These are phyloP conservation scores for Jamesozyma piceae DNA, from an alignment of 805 yeast species.

Conservation along the genomic window DNA sequence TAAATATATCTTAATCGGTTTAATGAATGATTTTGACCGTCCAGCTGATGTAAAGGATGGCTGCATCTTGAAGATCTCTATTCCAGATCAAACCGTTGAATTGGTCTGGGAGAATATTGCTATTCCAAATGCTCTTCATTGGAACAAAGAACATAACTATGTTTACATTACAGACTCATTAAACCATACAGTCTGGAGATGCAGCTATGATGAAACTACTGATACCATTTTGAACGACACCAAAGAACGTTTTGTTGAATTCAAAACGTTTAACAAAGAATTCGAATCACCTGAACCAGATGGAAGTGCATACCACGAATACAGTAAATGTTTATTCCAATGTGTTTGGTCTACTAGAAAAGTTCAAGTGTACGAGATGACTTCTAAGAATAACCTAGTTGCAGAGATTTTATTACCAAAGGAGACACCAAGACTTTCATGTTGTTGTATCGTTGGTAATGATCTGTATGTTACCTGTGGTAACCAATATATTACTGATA, in stretches of 20 bases:
- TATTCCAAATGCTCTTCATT: constrained; percentile 69
- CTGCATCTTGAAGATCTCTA: constrained; percentile 36
- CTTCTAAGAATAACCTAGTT: constrained; percentile 38
- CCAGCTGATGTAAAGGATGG: constrained; percentile 39
- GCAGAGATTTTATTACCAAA: constrained; percentile 49
- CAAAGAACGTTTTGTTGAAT: constrained; percentile 33
- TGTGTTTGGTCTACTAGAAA: constrained; percentile 57
- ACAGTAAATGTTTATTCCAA: constrained; percentile 45
- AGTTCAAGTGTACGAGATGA: constrained; percentile 43
- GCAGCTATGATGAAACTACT: constrained; percentile 7
- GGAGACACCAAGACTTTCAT: constrained; percentile 51
- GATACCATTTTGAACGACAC: constrained; percentile 23
- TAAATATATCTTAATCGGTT: constrained; percentile 60
- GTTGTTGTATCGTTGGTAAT: constrained; percentile 59
- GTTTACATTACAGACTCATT: constrained; percentile 47
- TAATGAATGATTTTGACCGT: constrained; percentile 55
- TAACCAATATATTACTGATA: constrained; percentile 28
- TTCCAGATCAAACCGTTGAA: constrained; percentile 23
- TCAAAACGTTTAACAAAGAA: constrained; percentile 15
- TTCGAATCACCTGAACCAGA: constrained; percentile 59
- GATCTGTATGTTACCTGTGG: constrained; percentile 65
- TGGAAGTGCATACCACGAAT: constrained; percentile 54
- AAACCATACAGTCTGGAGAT: constrained; percentile 40
- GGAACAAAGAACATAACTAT: constrained; percentile 33
- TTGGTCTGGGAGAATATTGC: constrained; percentile 33